Base-by-base conservation (phyloP, 169 alveolate genomes). In the Plasmodium gaboni region DNA sequence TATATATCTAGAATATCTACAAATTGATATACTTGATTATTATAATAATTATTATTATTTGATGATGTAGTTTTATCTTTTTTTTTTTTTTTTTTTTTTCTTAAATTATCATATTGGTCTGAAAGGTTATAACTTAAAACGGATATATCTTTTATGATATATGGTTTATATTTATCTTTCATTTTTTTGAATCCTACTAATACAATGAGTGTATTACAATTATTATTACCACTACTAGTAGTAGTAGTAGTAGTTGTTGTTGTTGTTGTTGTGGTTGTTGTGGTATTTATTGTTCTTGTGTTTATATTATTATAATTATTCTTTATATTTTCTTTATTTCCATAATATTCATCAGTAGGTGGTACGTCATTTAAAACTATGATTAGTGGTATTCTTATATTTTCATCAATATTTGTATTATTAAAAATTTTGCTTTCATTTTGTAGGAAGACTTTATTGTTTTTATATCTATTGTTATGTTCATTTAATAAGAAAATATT, bases 101-200 rank as follows among this genome's bases (percentile, higher is more conserved):
- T 32, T 5, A 32, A 32, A 32, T 32, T 4, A 32, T 4, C 9
- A 32, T 32, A 32, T 55, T 55, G 59, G 0, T 2, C 38, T 24
- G 70, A 55, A 24, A 51, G 26, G 10, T 10, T 44, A 48, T 76
- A 67, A 17, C 59, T 76, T 24, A 44, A 15, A 19, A 76, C 67
- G 26, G 76, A 76, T 6, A 76, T 76, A 38, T 76, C 88, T 63
- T 76, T 76, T 2, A 76, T 76, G 10, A 76, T 48, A 32, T 17
- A 48, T 13, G 88, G 88, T 32, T 48, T 76, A n/a, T 76, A 76
- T 50, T 76, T 76, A 22, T 76, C 88, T 55, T 76, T 76, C 9
- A 48, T 50, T 64, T 76, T 76, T 76, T 63, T 63, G 42, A 76
- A 76, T 19, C 65, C 88, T 13, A 76, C 88, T 38, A 76, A 57